Evolutionary conservation across 2,329 filamentous ascomycete species (phyloP).

Genomic region (Alternaria gaisen): DNA sequence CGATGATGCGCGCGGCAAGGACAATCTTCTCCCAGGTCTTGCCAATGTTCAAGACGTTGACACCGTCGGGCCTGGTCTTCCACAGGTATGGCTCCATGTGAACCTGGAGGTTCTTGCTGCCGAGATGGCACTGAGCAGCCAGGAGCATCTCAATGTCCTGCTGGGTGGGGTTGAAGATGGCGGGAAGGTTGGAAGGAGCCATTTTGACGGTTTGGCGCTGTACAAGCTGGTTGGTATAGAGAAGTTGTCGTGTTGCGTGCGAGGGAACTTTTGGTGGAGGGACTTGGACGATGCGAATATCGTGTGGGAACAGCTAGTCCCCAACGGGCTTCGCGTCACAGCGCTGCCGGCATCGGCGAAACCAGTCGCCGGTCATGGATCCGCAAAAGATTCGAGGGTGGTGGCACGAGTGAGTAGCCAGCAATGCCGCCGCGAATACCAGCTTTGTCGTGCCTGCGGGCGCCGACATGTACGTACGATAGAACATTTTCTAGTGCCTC

Average conservation of each 20-base stretch:
- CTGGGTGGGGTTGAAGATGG: conserved; percentile 94
- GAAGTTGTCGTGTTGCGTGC: conserved; percentile 37
- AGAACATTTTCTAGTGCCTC: not conserved
- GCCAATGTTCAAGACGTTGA: conserved; percentile 99
- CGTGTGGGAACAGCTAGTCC: conserved; percentile 26
- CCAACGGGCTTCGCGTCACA: conserved; percentile 15
- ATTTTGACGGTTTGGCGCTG: conserved; percentile 69
- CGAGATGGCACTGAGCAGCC: conserved; percentile 94
- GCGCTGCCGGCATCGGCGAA: conserved; percentile 16
- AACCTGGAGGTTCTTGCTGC: conserved; percentile 99
- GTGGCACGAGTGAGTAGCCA: conserved; percentile 19
- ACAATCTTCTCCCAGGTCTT: conserved; percentile 99
- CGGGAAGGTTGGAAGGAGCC: conserved; percentile 93
- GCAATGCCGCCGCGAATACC: conserved; percentile 61
- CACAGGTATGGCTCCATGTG: conserved; percentile 99
- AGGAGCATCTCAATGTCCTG: conserved; percentile 99
- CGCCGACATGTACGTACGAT: conserved; percentile 44
- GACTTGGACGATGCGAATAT: conserved; percentile 21
- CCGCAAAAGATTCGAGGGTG: conserved; percentile 30
- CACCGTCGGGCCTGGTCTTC: conserved; percentile 98
- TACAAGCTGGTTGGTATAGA: conserved; percentile 33
- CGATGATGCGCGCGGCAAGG: conserved; percentile 97
- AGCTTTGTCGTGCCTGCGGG: conserved; percentile 54
- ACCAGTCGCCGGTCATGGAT: conserved; percentile 11
- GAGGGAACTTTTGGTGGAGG: conserved; percentile 32